Evolutionary conservation across 148 eudicot genomes (phyloP).

Genomic region (Spergularia bocconei): DNA sequence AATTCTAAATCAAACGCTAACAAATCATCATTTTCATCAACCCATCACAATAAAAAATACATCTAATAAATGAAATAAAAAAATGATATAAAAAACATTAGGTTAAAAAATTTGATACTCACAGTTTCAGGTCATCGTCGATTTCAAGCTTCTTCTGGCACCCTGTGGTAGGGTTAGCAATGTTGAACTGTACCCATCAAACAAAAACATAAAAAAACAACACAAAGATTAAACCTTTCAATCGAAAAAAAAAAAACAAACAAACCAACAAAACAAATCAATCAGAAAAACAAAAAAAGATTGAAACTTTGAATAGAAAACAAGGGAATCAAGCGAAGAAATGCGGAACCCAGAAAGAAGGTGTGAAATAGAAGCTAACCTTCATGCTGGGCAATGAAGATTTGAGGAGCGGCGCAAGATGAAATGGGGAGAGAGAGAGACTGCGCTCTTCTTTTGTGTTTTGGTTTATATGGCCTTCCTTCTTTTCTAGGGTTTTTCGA

Average conservation of each 20-base stretch:
- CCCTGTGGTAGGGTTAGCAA: slow-evolving; percentile 87
- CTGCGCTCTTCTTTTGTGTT: slow-evolving; percentile 1
- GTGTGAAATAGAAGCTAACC: not conserved
- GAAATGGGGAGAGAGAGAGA: too few relatives aligned
- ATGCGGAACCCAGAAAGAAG: too few relatives aligned
- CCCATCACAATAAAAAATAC: too few relatives aligned
- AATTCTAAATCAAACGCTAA: too few relatives aligned
- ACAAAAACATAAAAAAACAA: not conserved
- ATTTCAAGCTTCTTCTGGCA: slow-evolving; percentile 96
- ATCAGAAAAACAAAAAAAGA: not conserved
- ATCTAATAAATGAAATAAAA: not conserved
- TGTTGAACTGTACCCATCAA: slow-evolving; percentile 54
- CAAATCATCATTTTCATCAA: too few relatives aligned
- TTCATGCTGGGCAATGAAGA: not conserved
- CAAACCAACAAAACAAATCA: not conserved
- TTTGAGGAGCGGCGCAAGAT: not conserved
- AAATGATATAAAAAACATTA: not conserved
- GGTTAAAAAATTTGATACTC: not conserved
- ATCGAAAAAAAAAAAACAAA: not conserved
- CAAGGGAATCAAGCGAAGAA: too few relatives aligned
- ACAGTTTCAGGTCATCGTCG: slow-evolving; percentile 90
- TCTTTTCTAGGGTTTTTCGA: too few relatives aligned
- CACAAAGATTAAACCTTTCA: not conserved
- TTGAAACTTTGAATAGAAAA: not conserved
- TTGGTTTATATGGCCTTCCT: too few relatives aligned